Percentiles rank a stretch among this genome's conserved stretches.
phyloP scores from a whole-genome alignment of 75 land plant species.

The Picea glauca region DNA sequence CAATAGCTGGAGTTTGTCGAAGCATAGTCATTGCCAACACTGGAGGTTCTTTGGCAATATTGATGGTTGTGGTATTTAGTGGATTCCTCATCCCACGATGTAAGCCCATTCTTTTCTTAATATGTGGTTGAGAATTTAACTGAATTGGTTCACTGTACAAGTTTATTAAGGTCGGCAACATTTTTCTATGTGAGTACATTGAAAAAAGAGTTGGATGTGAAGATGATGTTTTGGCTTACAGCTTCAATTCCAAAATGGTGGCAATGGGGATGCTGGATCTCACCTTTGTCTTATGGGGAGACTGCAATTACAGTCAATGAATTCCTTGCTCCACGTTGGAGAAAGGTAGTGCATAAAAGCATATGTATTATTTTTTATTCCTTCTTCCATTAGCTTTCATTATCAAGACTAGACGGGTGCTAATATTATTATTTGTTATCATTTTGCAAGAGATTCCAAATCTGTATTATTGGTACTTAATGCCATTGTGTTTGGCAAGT shows the following conservation, averaged over 20 bases:
- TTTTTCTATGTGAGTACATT: conserved; percentile 13
- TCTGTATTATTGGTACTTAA: no score
- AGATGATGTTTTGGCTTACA: conserved; percentile 16
- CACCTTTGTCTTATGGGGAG: conserved; percentile 55
- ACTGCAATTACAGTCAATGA: conserved; percentile 59
- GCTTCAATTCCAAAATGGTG: conserved; percentile 59
- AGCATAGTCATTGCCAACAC: conserved; percentile 34
- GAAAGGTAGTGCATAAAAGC: conserved; percentile 9
- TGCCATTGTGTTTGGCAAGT: no score
- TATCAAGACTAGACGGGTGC: no score
- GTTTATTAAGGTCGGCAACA: neutral
- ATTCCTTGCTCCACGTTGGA: conserved; percentile 63
- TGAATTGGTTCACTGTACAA: neutral
- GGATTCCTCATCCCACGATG: conserved; percentile 64
- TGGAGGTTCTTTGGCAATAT: conserved; percentile 23
- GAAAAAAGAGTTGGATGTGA: neutral
- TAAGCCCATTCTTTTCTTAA: conserved; percentile 7
- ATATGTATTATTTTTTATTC: neutral
- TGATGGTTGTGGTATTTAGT: conserved; percentile 46
- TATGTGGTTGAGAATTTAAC: neutral
- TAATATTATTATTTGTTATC: no score
- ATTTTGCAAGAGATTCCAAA: no score
- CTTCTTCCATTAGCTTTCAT: no score
- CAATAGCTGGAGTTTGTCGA: conserved; percentile 42
- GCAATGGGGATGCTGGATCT: conserved; percentile 69